Base-by-base conservation (phyloP, 1,139 yeast species). In the Suhomyces panamericanus region DNA sequence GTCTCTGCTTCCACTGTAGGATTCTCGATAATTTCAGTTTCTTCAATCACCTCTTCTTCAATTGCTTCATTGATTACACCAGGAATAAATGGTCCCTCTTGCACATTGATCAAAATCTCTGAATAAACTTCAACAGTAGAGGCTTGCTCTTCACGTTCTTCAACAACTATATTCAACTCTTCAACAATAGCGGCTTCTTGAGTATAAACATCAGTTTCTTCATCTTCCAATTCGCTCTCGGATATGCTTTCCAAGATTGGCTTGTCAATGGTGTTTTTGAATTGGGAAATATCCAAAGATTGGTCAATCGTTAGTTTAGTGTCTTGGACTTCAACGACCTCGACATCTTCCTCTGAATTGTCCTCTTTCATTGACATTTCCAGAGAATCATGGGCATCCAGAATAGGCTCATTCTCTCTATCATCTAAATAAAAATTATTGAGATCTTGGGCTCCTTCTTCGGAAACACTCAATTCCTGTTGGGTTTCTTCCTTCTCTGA, bases 221-320 rank as follows among this genome's bases (percentile, higher is more conserved):
- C 38, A 3, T 35, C 32, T 16, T 35, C 38, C 7, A 46, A 45
- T 13, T 41, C 47, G n/a, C 38, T 35, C 2, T 15, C 15, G 10
- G 38, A 27, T 15, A 35, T 9, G 9, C 26, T 28, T 15, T 35
- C 24, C n/a, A 35, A 27, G 12, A 28, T 27, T 6, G 31, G 38
- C 24, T 35, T 28, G 3, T 9, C 9, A 16, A 35, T 35, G 6
- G 13, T 24, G 15, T 34, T 22, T 24, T 14, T 34, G 17, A 34
- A 34, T 24, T 11, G n/a, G n/a, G 29, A 26, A 26, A 11, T 6
- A 26, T 26, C 29, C 29, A 26, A 10, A 6, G n/a, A 11, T 10
- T 11, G n/a, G 4, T 6, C 29, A 26, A 11, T 26, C 4, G n/a
- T 26, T 26, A n/a, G n/a, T 10, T 4, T 26, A 2, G 3, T 12